Evolutionary conservation across 2,329 filamentous ascomycete genomes (phyloP), one percentile per base, ranked within the genome.

Genomic region (Aspergillus sclerotialis): DNA sequence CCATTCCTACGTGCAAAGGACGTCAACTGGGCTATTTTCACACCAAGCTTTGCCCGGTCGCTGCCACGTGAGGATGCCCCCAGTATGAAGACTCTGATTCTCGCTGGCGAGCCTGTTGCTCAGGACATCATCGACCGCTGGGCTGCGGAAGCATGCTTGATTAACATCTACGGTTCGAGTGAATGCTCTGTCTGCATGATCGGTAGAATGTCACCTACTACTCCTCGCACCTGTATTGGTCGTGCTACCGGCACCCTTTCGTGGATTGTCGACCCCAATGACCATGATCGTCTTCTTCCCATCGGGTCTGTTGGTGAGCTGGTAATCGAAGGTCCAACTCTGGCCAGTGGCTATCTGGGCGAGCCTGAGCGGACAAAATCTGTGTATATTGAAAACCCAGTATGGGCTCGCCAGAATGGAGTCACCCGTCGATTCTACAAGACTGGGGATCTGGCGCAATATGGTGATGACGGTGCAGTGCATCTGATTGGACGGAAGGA

Each of bases 11-110:
- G 25, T 5, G 14, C 33, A 3, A 28, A 71, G 60, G 53, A 65
- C 7, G 66, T 68, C 18, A 69, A 63, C 18, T 68, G 64, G 64
- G 68, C 64, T 1, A 70, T 73, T 46, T 67, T 80, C 50, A 80
- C 76, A 0, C 69, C 75, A 1, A 62, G 72, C 0, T 61, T 79
- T 11, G 73, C 73, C 0, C 43, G 56, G 4, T 44, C 61, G 3
- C 35, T 69, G 4, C 37, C 49, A 6, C 60, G 58, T 0, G 40
- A 53, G 7, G 54, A 61, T 6, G 53, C 68, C 3, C 55, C 60
- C 4, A 53, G 49, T 2, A 46, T 70, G 6, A 56, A 54, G 12
- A 53, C 50, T 1, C 39, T 70, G 56, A 40, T 52, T 5, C 29
- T 55, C 2, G 53, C 44, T 7, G 55, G 54, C 5, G 53, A 58